Percentiles rank a stretch among this genome's conserved stretches.
Evolutionary conservation across 352 stramenopile genomes (phyloP).

Genomic region (Aphanomyces astaci): DNA sequence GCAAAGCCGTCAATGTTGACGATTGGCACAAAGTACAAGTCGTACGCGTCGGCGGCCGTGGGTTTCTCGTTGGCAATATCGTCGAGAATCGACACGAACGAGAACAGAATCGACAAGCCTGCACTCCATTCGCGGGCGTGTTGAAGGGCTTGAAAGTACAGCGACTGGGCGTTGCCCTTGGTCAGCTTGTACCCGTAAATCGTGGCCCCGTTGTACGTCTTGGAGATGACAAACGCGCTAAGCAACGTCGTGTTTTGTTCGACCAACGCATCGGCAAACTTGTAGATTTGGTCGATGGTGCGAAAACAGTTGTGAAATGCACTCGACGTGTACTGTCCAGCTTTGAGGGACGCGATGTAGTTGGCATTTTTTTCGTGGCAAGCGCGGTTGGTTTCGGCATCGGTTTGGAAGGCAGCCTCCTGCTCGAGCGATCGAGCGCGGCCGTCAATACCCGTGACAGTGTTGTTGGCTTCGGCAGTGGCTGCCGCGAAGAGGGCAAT

Average conservation of each 20-base stretch:
- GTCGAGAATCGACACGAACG: constrained; percentile 30
- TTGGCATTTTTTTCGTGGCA: constrained; percentile 6
- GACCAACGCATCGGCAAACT: constrained; percentile 29
- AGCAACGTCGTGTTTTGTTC: constrained; percentile 22
- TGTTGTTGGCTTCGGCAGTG: not conserved
- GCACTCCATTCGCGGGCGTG: constrained; percentile 33
- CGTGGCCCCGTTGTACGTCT: constrained; percentile 25
- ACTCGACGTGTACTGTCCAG: constrained; percentile 27
- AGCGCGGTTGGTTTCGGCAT: constrained; percentile 15
- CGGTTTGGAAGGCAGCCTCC: not conserved
- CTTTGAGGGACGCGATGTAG: not conserved
- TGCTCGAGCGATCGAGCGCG: not conserved
- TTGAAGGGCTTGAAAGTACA: constrained; percentile 31
- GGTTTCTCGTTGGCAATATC: constrained; percentile 25
- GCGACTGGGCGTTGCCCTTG: constrained; percentile 30
- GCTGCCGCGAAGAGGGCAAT: not conserved
- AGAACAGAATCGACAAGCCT: constrained; percentile 27
- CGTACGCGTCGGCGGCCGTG: constrained; percentile 27
- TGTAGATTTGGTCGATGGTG: constrained; percentile 24
- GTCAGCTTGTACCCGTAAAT: constrained; percentile 33
- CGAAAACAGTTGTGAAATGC: constrained; percentile 33
- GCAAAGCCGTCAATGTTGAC: constrained; percentile 74
- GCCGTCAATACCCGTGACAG: not conserved
- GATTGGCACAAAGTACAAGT: constrained; percentile 75
- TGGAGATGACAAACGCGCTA: constrained; percentile 31